These are phyloP conservation scores for Aspergillus asperescens DNA, from an alignment of 495 filamentous ascomycete species.

Conservation along the genomic window DNA sequence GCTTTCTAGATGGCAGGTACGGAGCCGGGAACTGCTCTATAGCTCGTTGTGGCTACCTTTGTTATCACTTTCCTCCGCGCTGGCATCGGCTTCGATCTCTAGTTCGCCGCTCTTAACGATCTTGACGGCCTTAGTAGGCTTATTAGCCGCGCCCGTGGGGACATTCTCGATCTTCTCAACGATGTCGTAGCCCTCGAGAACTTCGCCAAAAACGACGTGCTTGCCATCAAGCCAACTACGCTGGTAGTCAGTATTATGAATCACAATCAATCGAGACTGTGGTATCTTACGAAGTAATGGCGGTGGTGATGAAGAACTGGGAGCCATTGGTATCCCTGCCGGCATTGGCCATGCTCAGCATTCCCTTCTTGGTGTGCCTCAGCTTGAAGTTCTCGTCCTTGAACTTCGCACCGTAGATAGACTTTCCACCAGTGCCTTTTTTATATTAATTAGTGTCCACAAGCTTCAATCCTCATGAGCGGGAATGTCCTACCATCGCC, in stretches of 20 bases:
- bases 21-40: slow-evolving; percentile 48
- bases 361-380: slow-evolving; percentile 67
- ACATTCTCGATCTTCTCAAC: slow-evolving; percentile 83
- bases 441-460: slow-evolving; percentile 10
- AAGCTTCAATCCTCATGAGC: background rate
- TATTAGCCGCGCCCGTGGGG: slow-evolving; percentile 65
- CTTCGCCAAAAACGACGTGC: slow-evolving; percentile 89
- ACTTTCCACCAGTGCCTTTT: slow-evolving; percentile 87
- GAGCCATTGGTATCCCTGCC: slow-evolving; percentile 98
- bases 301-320: slow-evolving; percentile 96
- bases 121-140: slow-evolving; percentile 69
- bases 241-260: slow-evolving; percentile 22
- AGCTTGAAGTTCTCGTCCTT: slow-evolving; percentile 99
- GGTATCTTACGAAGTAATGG: slow-evolving; percentile 66
- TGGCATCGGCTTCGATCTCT: slow-evolving; percentile 56
- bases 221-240: slow-evolving; percentile 81
- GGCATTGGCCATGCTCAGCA: slow-evolving; percentile 88
- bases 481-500: slow-evolving; percentile 60
- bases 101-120: slow-evolving; percentile 94
- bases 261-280: background rate
- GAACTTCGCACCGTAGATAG: slow-evolving; percentile 94
- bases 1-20: slow-evolving; percentile 20
- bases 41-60: slow-evolving; percentile 98
- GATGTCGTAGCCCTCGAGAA: slow-evolving; percentile 86
- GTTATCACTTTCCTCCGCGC: slow-evolving; percentile 23